These are phyloP conservation scores for Cladorrhinum sp. DNA, from an alignment of 2,329 filamentous ascomycete genomes.

Conservation along the genomic window DNA sequence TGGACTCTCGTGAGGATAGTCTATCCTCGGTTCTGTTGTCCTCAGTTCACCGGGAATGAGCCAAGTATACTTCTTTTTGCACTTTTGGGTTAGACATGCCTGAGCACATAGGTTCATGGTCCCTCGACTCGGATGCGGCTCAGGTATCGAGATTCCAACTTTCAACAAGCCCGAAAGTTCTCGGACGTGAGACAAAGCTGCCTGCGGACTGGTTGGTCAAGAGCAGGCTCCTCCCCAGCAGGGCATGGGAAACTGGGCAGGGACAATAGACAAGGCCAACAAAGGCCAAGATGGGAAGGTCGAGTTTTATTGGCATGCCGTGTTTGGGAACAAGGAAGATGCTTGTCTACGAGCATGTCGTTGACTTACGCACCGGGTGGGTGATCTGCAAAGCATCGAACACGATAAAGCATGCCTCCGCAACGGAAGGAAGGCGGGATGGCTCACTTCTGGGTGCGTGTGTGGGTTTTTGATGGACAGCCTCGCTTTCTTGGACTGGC, in stretches of 20 bases:
- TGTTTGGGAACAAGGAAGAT: neutral
- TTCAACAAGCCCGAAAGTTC: neutral
- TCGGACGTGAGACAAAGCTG: neutral
- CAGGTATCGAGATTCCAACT: no score
- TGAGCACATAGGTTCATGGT: neutral
- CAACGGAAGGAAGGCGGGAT: neutral
- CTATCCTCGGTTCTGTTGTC: neutral
- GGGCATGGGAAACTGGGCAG: neutral
- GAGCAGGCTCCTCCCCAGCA: neutral
- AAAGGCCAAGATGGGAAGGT: neutral
- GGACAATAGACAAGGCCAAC: neutral
- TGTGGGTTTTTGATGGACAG: no score
- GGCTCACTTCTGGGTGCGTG: no score
- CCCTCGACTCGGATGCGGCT: no score
- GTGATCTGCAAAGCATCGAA: neutral
- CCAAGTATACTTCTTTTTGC: neutral
- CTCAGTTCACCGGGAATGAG: neutral
- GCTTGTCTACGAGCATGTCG: neutral
- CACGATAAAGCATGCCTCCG: neutral
- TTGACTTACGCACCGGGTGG: neutral
- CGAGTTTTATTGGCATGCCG: neutral
- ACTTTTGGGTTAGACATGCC: neutral
- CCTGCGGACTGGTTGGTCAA: neutral
- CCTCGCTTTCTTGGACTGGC: no score
- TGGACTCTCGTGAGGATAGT: neutral